Conservation (phyloP, 768 basidiomycete genomes). For the Mycena vulgaris region DNA sequence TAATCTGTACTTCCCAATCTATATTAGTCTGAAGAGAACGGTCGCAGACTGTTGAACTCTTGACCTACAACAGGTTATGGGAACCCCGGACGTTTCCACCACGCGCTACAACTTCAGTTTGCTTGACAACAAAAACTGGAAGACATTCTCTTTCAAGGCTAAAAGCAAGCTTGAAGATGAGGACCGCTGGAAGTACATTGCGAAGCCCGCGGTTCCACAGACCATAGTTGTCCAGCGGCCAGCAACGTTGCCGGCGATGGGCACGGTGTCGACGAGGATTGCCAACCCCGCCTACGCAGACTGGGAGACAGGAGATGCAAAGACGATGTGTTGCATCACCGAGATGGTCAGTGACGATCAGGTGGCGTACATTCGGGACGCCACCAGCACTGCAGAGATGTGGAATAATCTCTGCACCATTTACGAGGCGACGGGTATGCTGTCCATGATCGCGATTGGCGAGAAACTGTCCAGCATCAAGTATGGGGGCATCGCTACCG, state of each 20-base stretch:
- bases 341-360: conserved; percentile 17
- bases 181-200: conserved; percentile 10
- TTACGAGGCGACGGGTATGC: background rate
- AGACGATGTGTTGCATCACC: conserved; percentile 4
- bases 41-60: conserved; percentile 8
- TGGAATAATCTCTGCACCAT: background rate
- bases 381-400: background rate
- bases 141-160: background rate
- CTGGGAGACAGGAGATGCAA: conserved; percentile 10
- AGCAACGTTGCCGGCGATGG: background rate
- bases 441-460: background rate
- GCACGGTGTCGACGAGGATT: background rate
- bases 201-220: background rate
- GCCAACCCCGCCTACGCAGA: conserved; percentile 10
- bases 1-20: too few relatives aligned
- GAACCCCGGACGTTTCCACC: background rate
- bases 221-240: background rate
- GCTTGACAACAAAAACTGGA: background rate
- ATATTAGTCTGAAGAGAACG: too few relatives aligned
- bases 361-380: background rate
- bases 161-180: conserved; percentile 8
- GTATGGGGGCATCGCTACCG: background rate
- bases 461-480: background rate
- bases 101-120: background rate
- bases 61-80: conserved; percentile 17